Percentiles rank a stretch among this genome's conserved stretches.
Conservation (phyloP, 2,329 filamentous ascomycete species). For the Botrytis deweyae region DNA sequence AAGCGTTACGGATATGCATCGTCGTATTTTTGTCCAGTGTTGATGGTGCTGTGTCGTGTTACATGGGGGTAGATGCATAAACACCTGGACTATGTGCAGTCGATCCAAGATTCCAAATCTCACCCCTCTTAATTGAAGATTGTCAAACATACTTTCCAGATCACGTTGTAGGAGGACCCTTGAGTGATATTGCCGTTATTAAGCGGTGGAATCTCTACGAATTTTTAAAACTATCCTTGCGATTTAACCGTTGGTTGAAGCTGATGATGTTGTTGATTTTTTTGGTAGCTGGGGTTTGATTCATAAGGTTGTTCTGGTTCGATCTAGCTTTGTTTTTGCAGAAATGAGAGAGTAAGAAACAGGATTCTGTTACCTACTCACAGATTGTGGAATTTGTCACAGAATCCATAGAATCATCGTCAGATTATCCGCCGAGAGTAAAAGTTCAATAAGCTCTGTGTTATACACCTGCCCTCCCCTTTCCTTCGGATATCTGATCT, state of each 20-base stretch:
- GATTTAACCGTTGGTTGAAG: rapidly evolving
- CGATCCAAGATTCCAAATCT: not conserved
- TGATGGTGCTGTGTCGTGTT: not conserved
- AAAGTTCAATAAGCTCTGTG: not conserved
- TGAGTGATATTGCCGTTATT: not conserved
- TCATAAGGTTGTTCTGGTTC: not conserved
- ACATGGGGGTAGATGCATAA: not conserved
- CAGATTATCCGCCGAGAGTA: no score
- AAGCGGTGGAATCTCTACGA: not conserved
- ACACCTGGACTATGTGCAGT: not conserved
- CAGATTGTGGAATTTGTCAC: not conserved
- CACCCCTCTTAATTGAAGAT: not conserved
- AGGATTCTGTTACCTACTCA: not conserved
- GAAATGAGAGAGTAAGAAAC: not conserved
- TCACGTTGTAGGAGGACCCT: not conserved
- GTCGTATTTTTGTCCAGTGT: not conserved
- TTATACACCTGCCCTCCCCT: rapidly evolving
- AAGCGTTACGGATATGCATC: no score
- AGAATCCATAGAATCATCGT: not conserved
- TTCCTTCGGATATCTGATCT: not conserved
- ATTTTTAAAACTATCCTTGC: rapidly evolving
- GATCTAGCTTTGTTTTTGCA: not conserved
- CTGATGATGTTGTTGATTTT: not conserved
- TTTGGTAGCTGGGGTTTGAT: not conserved
- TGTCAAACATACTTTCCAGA: not conserved